Base-by-base conservation (phyloP, 78 protist genomes). In the Tieghemostelium lacteum region DNA sequence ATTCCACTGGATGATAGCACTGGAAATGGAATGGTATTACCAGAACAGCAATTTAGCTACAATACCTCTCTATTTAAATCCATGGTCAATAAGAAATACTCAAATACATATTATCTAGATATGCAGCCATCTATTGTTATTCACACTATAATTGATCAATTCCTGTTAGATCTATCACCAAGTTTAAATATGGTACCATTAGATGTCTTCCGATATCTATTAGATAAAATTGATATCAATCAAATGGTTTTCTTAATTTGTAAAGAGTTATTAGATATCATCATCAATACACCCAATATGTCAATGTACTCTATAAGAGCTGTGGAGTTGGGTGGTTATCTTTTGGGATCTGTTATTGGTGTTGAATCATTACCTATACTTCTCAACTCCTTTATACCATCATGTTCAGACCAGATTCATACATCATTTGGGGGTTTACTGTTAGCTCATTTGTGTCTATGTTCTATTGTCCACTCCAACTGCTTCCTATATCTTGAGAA, bases 321-420 rank as follows among this genome's bases (percentile, higher is more conserved):
- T 7, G 50, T 83, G 54, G 91, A 83, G 54, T 70, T 83, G 24
- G 91, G 91, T 37, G 91, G 80, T 19, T 83, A 49, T 61, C 52
- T 83, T 19, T 49, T 83, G 28, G 91, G 91, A 19, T 37, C 22
- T n/a, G 10, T 66, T n/a, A 31, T 83, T 60, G 91, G 91, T 10
- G 16, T 83, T 40, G 91, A 83, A 50, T 66, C 78, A 7, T 28
- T 83, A 29, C 78, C 91, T 37, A 83, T 83, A 2, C n/a, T 83
- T 19, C 58, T 83, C 20, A 83, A 83, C 33, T 83, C 91, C 20
- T n/a, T 83, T 33, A 70, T 83, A 39, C 91, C 91, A 52, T 20
- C 62, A 5, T 60, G 54, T 49, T 83, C 73, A 17, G 75, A 83
- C 33, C 70, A 57, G 29, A 45, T 83, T 34, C 50, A 33, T 34